Base-by-base conservation (phyloP, 352 stramenopile species). In the Pythium brassicae region DNA sequence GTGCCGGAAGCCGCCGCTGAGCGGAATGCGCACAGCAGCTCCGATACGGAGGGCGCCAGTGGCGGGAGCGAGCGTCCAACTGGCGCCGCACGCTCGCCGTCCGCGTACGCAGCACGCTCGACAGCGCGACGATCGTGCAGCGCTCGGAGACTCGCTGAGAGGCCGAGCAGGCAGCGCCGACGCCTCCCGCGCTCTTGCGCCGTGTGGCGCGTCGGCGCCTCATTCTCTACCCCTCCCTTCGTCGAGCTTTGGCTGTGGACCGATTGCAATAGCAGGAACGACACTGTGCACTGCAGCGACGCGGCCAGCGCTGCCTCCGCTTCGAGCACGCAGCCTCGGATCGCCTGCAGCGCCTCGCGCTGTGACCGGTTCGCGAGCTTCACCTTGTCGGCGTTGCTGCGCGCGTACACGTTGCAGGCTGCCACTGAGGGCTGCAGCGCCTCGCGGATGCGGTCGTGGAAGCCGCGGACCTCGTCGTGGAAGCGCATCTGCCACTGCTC, bases 401-500 rank as follows among this genome's bases (percentile, higher is more conserved):
- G 34, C 6, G 50, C 45, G n/a, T 52, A 65, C 15, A 65, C 55
- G 39, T 55, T 59, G 52, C 29, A 65, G 5, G 27, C 39, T 22
- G 58, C 50, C 7, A 47, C 20, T 0, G 45, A 34, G 0, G 50
- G 32, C 14, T 40, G 44, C 19, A 65, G 20, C 1, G 34, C 29
- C 9, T 54, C 52, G 23, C 59, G 19, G 46, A 59, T 43, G 1
- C 39, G 51, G 37, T 55, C 46, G 29, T 65, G 51, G 26, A 65
- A 65, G 4, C 10, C 27, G 39, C 58, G 51, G 29, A 78, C 65
- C 51, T 68, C 59, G 26, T 62, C 27, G 40, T 78, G 67, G 14
- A 58, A 76, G 14, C 59, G 62, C 10, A 32, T 42, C 34, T 78
- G 70, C 70, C 67, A 78, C 11, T 59, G 55, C 49, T 72, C 61